A percentile compares a stretch with the other conserved stretches of the same genome.
Evolutionary conservation across 1,139 yeast species (phyloP).

Genomic region (Zygoascus sp.): DNA sequence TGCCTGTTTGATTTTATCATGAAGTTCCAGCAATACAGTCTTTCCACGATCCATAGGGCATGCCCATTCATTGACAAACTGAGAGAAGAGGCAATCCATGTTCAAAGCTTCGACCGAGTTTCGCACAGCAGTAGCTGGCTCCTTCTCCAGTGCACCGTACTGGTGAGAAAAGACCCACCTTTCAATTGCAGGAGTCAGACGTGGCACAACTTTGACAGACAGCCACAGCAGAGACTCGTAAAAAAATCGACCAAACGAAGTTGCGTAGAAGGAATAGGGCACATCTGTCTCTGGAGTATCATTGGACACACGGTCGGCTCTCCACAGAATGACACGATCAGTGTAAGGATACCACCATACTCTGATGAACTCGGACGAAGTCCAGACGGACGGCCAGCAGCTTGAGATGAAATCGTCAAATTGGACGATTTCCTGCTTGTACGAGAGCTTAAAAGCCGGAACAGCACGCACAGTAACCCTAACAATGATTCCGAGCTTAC

Average conservation of each 20-base stretch:
- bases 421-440: conserved; percentile 74
- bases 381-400: conserved; percentile 59
- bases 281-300: conserved; percentile 62
- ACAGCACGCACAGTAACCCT: conserved; percentile 83
- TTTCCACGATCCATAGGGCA: conserved; percentile 78
- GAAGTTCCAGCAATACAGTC: conserved; percentile 60
- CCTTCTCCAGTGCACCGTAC: conserved; percentile 69
- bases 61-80: conserved; percentile 96
- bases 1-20: conserved; percentile 58
- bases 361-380: conserved; percentile 83
- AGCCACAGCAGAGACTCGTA: conserved; percentile 78
- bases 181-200: conserved; percentile 79
- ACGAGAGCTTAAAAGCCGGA: conserved; percentile 76
- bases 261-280: conserved; percentile 80
- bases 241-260: conserved; percentile 66
- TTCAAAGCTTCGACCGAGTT: conserved; percentile 74
- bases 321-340: conserved; percentile 81
- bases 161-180: conserved; percentile 79
- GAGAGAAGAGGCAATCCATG: conserved; percentile 94
- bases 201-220: conserved; percentile 67
- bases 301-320: conserved; percentile 62
- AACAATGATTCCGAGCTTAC: conserved; percentile 86
- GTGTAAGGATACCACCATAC: conserved; percentile 99
- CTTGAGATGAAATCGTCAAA: conserved; percentile 73
- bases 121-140: conserved; percentile 67